Evolutionary conservation across 208 protist species (phyloP).

Genomic region (Borovskyia barvae): DNA sequence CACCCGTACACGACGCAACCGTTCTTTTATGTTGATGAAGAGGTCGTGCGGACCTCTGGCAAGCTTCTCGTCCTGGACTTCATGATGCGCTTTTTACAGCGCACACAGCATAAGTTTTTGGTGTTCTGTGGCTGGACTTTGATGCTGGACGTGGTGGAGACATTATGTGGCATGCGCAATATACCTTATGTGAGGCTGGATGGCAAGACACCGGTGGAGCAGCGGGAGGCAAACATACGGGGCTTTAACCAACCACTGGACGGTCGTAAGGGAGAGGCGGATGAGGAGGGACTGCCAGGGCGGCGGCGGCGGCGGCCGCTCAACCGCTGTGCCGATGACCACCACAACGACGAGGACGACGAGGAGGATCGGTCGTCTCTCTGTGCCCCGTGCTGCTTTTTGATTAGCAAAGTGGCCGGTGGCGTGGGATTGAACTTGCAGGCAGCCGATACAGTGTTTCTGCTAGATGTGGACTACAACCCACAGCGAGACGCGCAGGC

Average conservation of each 20-base stretch:
- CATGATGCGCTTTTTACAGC: constrained; percentile 70
- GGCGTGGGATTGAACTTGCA: constrained; percentile 96
- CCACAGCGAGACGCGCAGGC: constrained; percentile 95
- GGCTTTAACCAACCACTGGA: constrained; percentile 56
- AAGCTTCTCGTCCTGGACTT: constrained; percentile 88
- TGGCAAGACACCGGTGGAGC: constrained; percentile 44
- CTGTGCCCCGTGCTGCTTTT: constrained; percentile 62
- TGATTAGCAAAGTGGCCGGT: constrained; percentile 95
- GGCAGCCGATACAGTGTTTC: constrained; percentile 95
- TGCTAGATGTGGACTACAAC: constrained; percentile 97
- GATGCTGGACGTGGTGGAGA: constrained; percentile 76
- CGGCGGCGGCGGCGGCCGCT: not conserved
- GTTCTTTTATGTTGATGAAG: constrained; percentile 60
- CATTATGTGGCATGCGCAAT: constrained; percentile 40
- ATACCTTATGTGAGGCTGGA: constrained; percentile 71
- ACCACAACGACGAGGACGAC: not conserved
- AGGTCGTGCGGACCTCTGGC: constrained; percentile 58
- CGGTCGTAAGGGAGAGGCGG: not conserved
- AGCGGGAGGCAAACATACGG: constrained; percentile 80
- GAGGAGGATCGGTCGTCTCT: not conserved
- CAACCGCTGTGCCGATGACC: not conserved
- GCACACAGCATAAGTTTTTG: constrained; percentile 82
- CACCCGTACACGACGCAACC: constrained; percentile 86
- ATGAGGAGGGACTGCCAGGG: not conserved
- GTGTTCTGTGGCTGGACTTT: constrained; percentile 95